These are phyloP conservation scores for Musa itinerans DNA, from an alignment of 176 grass and related monocot species.

Conservation along the genomic window DNA sequence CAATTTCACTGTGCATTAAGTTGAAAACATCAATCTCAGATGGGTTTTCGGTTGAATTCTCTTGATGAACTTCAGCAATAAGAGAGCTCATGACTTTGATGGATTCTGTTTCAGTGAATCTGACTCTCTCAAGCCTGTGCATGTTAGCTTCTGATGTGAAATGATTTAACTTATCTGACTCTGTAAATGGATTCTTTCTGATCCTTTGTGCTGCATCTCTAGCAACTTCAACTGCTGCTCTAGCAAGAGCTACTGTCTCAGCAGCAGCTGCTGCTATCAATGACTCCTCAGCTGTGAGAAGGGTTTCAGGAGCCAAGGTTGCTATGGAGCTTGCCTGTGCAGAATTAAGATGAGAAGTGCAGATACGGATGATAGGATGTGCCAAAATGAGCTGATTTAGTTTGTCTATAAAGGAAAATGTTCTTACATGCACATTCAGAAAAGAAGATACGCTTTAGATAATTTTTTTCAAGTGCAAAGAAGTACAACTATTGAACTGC, in stretches of 20 bases:
- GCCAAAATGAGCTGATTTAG: background rate
- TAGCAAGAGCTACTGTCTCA: slow-evolving; percentile 54
- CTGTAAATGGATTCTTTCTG: slow-evolving; percentile 22
- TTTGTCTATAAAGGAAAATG: background rate
- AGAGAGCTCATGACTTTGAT: background rate
- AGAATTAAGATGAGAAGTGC: background rate
- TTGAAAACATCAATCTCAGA: slow-evolving; percentile 18
- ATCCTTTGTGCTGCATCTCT: slow-evolving; percentile 31
- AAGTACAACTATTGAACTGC: background rate
- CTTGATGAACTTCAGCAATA: background rate
- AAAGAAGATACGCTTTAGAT: too few species aligned
- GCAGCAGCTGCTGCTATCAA: slow-evolving; percentile 35
- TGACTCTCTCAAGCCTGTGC: background rate
- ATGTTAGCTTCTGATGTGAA: slow-evolving; percentile 20
- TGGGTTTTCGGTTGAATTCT: slow-evolving; percentile 21
- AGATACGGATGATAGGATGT: background rate
- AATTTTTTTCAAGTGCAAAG: background rate
- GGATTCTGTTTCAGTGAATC: background rate
- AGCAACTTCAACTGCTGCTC: slow-evolving; percentile 43
- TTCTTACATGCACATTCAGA: background rate
- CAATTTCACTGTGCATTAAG: slow-evolving; percentile 14
- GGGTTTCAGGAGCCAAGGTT: slow-evolving; percentile 27
- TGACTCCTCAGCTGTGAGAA: slow-evolving; percentile 38
- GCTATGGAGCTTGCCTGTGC: slow-evolving; percentile 29
- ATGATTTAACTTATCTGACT: slow-evolving; percentile 13